phyloP scores from a whole-genome alignment of 768 basidiomycete genomes.

The Leccinellum luteum region DNA sequence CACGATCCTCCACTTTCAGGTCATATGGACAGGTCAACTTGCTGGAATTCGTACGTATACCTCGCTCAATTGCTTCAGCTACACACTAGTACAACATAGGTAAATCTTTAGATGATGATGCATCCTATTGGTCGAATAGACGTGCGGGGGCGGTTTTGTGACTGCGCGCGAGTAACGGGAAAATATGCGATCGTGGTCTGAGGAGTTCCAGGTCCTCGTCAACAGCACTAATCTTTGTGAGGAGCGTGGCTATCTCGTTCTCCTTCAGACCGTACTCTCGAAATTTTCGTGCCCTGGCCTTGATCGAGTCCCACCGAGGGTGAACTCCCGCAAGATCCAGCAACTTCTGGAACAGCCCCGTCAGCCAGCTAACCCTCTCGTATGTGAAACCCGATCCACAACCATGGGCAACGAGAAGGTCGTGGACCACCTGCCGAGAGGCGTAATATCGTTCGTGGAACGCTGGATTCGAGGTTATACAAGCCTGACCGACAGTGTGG shows the following conservation, averaged over 20 bases:
- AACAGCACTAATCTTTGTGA: slow-evolving; percentile 21
- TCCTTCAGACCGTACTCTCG: slow-evolving; percentile 27
- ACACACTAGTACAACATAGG: slow-evolving; percentile 2
- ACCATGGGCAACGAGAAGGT: slow-evolving; percentile 20
- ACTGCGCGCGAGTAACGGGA: slow-evolving; percentile 2
- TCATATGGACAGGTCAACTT: not conserved
- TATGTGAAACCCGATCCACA: slow-evolving; percentile 17
- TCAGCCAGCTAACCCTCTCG: slow-evolving; percentile 26
- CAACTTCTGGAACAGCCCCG: slow-evolving; percentile 22
- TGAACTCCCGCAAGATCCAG: slow-evolving; percentile 21
- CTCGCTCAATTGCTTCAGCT: not conserved
- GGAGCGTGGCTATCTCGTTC: slow-evolving; percentile 17
- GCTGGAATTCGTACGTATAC: not conserved
- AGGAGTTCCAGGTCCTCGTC: slow-evolving; percentile 19
- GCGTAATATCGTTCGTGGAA: slow-evolving; percentile 25
- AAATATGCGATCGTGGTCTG: slow-evolving; percentile 6
- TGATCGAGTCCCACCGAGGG: slow-evolving; percentile 21
- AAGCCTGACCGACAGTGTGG: slow-evolving; percentile 28
- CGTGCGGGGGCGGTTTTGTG: slow-evolving; percentile 11
- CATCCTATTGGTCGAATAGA: slow-evolving; percentile 3
- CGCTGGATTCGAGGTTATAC: slow-evolving; percentile 33
- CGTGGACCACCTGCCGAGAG: slow-evolving; percentile 23
- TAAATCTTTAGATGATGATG: slow-evolving; percentile 2
- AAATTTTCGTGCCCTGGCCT: slow-evolving; percentile 23
- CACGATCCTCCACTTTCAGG: not conserved